Conservation (phyloP, 2,329 filamentous ascomycete genomes). For the Xylariaceae sp. region DNA sequence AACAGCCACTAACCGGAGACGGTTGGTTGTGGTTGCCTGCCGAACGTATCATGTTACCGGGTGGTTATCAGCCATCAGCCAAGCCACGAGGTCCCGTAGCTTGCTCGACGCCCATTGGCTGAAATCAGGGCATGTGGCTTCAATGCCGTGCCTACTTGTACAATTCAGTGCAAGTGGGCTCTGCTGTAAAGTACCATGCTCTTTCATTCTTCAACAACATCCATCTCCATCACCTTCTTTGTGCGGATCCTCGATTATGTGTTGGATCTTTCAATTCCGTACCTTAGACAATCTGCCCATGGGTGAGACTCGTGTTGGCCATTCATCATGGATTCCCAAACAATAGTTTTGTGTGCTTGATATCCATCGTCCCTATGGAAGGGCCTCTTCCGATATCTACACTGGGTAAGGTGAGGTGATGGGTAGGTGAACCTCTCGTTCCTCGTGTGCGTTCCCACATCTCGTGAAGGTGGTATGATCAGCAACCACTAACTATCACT, state of each 20-base stretch:
- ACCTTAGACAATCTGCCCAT: not conserved
- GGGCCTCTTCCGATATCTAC: not conserved
- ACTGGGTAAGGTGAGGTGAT: not conserved
- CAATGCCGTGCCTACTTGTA: not conserved
- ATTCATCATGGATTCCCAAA: not conserved
- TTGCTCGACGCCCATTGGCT: constrained; percentile 7
- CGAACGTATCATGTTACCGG: constrained; percentile 8
- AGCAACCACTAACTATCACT: no score
- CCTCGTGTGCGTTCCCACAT: no score
- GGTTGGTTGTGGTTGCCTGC: constrained; percentile 18
- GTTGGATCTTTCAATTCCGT: not conserved
- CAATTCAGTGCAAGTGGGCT: not conserved
- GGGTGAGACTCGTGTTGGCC: not conserved
- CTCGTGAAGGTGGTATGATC: no score
- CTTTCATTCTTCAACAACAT: not conserved
- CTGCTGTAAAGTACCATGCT: not conserved
- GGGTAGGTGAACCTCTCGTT: not conserved
- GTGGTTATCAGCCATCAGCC: constrained; percentile 6
- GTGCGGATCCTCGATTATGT: not conserved
- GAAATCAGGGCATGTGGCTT: constrained; percentile 8
- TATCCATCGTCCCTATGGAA: not conserved
- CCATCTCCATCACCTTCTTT: not conserved
- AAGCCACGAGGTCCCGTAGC: constrained; percentile 13
- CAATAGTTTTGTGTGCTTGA: not conserved
- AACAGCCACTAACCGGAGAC: not conserved